These are phyloP conservation scores for Xerocomellus amylosporus DNA, from an alignment of 768 basidiomycete genomes.

Conservation along the genomic window DNA sequence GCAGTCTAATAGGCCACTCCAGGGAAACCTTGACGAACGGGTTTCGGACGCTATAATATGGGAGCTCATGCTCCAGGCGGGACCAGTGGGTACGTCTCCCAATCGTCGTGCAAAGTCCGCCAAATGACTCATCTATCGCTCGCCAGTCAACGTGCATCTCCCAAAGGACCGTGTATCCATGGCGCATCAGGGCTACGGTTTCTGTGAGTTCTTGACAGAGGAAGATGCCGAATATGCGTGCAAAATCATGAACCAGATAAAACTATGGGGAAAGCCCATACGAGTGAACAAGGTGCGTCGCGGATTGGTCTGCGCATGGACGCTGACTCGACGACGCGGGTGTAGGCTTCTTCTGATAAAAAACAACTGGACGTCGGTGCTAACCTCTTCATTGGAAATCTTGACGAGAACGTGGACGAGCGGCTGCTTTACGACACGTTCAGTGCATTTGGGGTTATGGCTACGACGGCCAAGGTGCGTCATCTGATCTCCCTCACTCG, in stretches of 20 bases:
- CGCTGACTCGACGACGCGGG: conserved; percentile 13
- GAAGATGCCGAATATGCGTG: conserved; percentile 99
- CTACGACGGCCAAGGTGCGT: conserved; percentile 79
- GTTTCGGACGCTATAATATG: conserved; percentile 92
- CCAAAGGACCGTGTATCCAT: conserved; percentile 98
- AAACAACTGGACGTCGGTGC: conserved; percentile 98
- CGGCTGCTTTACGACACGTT: conserved; percentile 91
- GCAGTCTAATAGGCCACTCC: neutral
- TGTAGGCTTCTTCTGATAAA: conserved; percentile 93
- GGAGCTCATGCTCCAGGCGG: conserved; percentile 99
- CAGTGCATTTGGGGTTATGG: conserved; percentile 90
- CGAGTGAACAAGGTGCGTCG: conserved; percentile 93
- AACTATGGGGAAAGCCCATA: conserved; percentile 97
- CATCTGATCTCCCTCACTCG: neutral
- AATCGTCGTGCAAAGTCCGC: neutral
- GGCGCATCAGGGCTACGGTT: conserved; percentile 98
- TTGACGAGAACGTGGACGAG: conserved; percentile 96
- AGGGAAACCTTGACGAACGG: conserved; percentile 98
- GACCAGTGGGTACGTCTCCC: conserved; percentile 80
- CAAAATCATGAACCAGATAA: conserved; percentile 99
- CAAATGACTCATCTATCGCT: neutral
- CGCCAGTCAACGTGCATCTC: conserved; percentile 89
- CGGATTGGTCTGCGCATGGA: neutral
- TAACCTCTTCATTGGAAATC: conserved; percentile 92
- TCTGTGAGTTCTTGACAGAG: conserved; percentile 98